Evolutionary conservation across 768 basidiomycete species (phyloP), one percentile per base, ranked within the genome.

Genomic region (Kwoniella sp.): DNA sequence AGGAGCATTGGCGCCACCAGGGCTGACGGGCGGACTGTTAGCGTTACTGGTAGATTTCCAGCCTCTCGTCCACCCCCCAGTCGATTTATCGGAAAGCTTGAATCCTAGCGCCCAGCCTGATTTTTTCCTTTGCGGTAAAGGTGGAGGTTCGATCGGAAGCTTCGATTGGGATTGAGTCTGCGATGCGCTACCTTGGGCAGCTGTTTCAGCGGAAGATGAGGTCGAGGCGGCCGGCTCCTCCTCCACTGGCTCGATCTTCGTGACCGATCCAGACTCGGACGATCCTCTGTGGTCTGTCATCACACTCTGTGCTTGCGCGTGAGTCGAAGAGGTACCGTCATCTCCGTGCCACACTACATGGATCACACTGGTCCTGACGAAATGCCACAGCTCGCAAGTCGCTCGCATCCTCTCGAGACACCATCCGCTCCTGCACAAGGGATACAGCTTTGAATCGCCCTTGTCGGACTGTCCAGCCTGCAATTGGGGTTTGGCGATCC

Each of bases 341-440:
- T 89, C 90, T 68, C 94, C 93, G 61, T 92, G 89, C 93, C 93
- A 96, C 4, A 95, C 83, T 70, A 88, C 89, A 65, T 93, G 91
- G 22, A 95, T 84, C 59, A 96, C 83, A 11, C 89, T 87, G 0
- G 86, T 87, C 25, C 92, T 86, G 56, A 95, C 87, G 73, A 91
- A 95, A 20, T 89, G 87, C 92, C 93, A 96, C 15, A 95, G 82
- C 3, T 88, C 89, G 79, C 92, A 94, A n/a, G 93, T 92, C 38
- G 89, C 85, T 13, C 93, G 87, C 22, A 96, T 83, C 8, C 93
- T 86, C 4, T 85, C 82, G 17, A 95, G 83, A 78, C 93, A 95
- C 89, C 92, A 95, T n/a, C 90, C 88, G 20, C 86, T 86, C 12
- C 85, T 82, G 73, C 93, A 96, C 1, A 96, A 83, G 0, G 93